phyloP scores from a whole-genome alignment of 495 filamentous ascomycete genomes.

The Aspergillus kassunensis region DNA sequence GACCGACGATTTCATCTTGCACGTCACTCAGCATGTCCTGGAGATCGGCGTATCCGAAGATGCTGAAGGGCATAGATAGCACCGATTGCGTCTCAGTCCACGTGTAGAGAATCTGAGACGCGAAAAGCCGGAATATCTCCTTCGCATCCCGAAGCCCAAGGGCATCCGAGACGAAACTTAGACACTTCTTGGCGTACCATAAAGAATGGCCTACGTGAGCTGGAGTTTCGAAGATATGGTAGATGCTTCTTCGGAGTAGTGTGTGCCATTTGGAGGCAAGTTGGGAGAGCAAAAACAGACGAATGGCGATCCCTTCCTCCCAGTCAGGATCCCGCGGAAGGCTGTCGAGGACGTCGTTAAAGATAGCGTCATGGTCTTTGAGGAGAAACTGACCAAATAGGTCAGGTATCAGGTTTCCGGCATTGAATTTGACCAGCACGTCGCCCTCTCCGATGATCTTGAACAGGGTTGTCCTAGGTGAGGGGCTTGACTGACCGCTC shows the following conservation, averaged over 20 bases:
- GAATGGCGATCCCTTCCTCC: conserved; percentile 79
- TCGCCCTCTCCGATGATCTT: conserved; percentile 61
- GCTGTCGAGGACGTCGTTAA: conserved; percentile 68
- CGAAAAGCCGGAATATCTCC: conserved; percentile 80
- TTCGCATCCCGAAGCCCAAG: conserved; percentile 60
- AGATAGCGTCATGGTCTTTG: conserved; percentile 74
- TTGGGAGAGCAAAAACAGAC: conserved; percentile 68
- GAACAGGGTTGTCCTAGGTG: conserved; percentile 72
- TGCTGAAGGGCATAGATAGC: conserved; percentile 67
- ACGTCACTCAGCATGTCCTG: conserved; percentile 65
- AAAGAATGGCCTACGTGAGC: conserved; percentile 59
- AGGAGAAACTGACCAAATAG: conserved; percentile 78
- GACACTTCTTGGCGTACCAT: conserved; percentile 66
- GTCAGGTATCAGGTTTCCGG: conserved; percentile 62
- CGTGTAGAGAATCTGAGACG: conserved; percentile 87
- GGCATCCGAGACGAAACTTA: conserved; percentile 58
- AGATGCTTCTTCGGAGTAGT: conserved; percentile 75
- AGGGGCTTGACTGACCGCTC: conserved; percentile 50
- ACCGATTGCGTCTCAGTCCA: conserved; percentile 71
- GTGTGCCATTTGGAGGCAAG: conserved; percentile 80
- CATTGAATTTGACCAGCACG: conserved; percentile 69
- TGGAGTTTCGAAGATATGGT: conserved; percentile 87
- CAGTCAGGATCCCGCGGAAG: conserved; percentile 68
- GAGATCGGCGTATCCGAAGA: conserved; percentile 73
- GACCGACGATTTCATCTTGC: conserved; percentile 75